Percentiles rank a stretch among this genome's conserved stretches.
phyloP scores from a whole-genome alignment of 768 basidiomycete genomes.

The Fistulinella prunicolor region DNA sequence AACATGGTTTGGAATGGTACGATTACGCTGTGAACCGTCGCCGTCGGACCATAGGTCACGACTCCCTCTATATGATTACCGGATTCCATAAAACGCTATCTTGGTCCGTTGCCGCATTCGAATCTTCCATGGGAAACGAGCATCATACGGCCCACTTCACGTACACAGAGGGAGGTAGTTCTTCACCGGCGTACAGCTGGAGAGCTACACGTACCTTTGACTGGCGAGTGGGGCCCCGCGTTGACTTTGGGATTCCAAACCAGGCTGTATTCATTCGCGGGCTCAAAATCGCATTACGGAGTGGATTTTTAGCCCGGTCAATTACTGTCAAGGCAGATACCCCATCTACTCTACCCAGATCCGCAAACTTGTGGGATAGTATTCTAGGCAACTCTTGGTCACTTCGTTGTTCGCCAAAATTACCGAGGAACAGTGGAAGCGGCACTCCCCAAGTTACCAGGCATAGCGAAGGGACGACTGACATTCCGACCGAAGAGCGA shows the following conservation, averaged over 20 bases:
- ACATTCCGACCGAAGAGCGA: not conserved
- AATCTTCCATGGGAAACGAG: not conserved
- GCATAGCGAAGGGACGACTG: too few relatives aligned
- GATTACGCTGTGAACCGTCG: slow-evolving; percentile 3
- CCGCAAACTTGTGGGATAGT: too few relatives aligned
- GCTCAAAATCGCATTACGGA: slow-evolving; percentile 10
- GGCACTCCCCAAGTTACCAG: not conserved
- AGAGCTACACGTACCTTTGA: not conserved
- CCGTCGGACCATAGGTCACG: not conserved
- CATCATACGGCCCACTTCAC: not conserved
- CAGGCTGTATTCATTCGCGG: slow-evolving; percentile 21
- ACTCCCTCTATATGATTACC: slow-evolving; percentile 27
- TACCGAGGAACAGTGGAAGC: not conserved
- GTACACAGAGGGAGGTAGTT: not conserved
- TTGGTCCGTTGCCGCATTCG: slow-evolving; percentile 27
- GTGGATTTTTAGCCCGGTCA: not conserved
- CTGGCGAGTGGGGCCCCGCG: not conserved
- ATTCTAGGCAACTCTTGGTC: too few relatives aligned
- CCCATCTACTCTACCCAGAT: not conserved
- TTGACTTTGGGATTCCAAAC: slow-evolving; percentile 4
- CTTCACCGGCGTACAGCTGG: slow-evolving; percentile 1
- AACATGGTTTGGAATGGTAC: slow-evolving; percentile 25
- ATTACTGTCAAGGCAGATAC: not conserved
- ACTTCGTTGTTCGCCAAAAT: too few relatives aligned
- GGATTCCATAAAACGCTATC: slow-evolving; percentile 15